A percentile compares a stretch with the other conserved stretches of the same genome.
These are phyloP conservation scores for Wickerhamomyces sydowiorum DNA, from an alignment of 805 yeast genomes.

Conservation along the genomic window DNA sequence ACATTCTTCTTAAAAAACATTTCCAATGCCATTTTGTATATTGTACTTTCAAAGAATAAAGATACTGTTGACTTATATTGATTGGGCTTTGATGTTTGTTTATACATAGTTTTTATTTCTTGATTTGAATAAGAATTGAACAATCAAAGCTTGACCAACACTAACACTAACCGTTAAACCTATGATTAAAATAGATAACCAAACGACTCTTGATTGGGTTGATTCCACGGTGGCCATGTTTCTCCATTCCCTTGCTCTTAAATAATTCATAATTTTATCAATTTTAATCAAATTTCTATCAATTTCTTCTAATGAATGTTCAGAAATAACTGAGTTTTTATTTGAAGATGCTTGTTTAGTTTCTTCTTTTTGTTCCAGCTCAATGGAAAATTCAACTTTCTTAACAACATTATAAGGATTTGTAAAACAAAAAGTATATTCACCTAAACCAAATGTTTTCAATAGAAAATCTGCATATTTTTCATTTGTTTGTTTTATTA, in stretches of 20 bases:
- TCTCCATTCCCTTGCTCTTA: constrained; percentile 95
- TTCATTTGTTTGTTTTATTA: constrained; percentile 47
- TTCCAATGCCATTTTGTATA: too few relatives aligned
- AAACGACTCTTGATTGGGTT: constrained; percentile 73
- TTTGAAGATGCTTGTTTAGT: constrained; percentile 29
- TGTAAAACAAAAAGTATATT: constrained; percentile 61
- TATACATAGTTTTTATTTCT: constrained; percentile 36
- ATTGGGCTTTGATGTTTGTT: neutral
- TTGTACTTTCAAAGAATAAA: too few relatives aligned
- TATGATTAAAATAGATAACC: constrained; percentile 68
- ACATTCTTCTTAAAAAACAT: too few relatives aligned
- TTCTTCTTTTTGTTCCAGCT: constrained; percentile 36
- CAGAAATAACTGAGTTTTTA: constrained; percentile 47
- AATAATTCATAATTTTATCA: constrained; percentile 65
- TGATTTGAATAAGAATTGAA: constrained; percentile 69
- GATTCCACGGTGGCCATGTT: constrained; percentile 87
- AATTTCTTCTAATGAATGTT: constrained; percentile 49
- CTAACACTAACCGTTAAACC: constrained; percentile 74
- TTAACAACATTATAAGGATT: constrained; percentile 61
- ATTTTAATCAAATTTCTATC: constrained; percentile 54
- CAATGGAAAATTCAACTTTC: constrained; percentile 58
- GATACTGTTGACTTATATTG: neutral
- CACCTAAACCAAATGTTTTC: constrained; percentile 52
- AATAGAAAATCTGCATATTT: constrained; percentile 60
- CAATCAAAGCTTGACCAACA: constrained; percentile 69